Evolutionary conservation across 2,329 filamentous ascomycete species (phyloP).

Genomic region (Bipolaris sorokiniana): DNA sequence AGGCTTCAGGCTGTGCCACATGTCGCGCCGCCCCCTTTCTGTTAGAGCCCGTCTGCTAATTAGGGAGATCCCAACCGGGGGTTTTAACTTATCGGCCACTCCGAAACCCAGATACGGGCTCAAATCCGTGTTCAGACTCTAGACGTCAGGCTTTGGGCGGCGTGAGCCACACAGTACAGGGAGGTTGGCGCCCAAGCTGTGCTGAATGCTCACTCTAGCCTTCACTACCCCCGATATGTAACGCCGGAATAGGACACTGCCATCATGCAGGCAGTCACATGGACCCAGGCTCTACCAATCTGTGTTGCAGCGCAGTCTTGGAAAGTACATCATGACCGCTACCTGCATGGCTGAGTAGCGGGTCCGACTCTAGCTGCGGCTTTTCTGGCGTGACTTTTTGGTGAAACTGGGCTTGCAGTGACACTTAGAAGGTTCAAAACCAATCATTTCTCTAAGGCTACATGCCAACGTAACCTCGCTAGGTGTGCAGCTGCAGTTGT

Average conservation of each 20-base stretch:
- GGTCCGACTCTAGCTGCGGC: conserved; percentile 10
- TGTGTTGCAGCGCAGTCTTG: too few relatives aligned
- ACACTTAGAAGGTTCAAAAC: conserved; percentile 1
- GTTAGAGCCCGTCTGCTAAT: conserved; percentile 10
- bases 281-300: too few relatives aligned
- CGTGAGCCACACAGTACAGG: conserved; percentile 12
- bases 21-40: conserved; percentile 8
- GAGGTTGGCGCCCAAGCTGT: conserved; percentile 18
- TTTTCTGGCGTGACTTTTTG: conserved; percentile 11
- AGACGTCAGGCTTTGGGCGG: conserved; percentile 8
- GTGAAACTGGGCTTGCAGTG: conserved; percentile 11
- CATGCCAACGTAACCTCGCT: background rate
- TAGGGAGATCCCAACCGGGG: background rate
- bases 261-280: conserved; percentile 20
- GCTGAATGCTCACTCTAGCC: conserved; percentile 8
- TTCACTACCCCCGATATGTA: conserved; percentile 8
- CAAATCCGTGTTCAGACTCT: conserved; percentile 7
- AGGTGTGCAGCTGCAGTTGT: background rate
- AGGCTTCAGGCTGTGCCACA: conserved; percentile 7
- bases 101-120: conserved; percentile 21
- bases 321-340: conserved; percentile 8
- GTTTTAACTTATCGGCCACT: conserved; percentile 12
- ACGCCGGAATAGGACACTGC: conserved; percentile 16
- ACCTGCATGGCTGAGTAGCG: conserved; percentile 8
- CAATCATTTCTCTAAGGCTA: background rate